Percentiles rank a stretch among this genome's conserved stretches.
phyloP scores from a whole-genome alignment of 495 filamentous ascomycete species.

The Neurospora sp. region DNA sequence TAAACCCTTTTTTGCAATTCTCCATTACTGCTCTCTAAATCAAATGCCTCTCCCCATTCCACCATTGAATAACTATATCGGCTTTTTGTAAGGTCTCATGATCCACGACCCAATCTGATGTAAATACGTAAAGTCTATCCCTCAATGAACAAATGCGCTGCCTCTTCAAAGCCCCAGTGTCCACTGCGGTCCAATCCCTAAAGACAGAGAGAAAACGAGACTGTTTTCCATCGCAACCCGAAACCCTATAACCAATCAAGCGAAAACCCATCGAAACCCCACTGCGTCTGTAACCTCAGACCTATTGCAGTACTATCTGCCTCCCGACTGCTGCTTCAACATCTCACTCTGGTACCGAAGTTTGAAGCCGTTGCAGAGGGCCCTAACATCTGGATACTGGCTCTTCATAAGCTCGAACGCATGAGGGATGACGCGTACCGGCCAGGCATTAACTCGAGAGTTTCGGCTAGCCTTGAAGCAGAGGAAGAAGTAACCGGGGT shows the following conservation, averaged over 20 bases:
- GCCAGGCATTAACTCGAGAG: conserved; percentile 66
- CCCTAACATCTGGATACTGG: conserved; percentile 85
- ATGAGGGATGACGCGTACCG: conserved; percentile 81
- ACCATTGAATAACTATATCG: not conserved
- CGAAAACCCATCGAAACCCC: not conserved
- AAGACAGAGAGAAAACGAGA: not conserved
- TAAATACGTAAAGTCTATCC: not conserved
- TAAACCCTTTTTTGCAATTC: not conserved
- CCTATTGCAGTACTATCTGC: conserved; percentile 13
- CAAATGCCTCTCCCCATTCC: not conserved
- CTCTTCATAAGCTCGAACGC: conserved; percentile 76
- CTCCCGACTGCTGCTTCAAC: conserved; percentile 29
- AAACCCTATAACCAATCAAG: not conserved
- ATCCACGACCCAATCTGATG: not conserved
- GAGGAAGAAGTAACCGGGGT: conserved; percentile 88
- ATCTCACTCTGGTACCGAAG: conserved; percentile 42
- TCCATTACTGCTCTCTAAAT: not conserved
- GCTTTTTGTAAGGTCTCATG: not conserved
- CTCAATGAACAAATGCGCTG: not conserved
- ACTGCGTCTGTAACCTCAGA: not conserved
- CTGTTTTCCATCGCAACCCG: not conserved
- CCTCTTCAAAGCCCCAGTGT: not conserved
- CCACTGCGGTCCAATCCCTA: not conserved
- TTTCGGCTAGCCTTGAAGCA: conserved; percentile 85
- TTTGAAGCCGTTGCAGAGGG: conserved; percentile 78